A percentile compares a stretch with the other conserved stretches of the same genome.
Evolutionary conservation across 1,284 basidiomycete genomes (phyloP).

Genomic region (Leccinum ponderosum): DNA sequence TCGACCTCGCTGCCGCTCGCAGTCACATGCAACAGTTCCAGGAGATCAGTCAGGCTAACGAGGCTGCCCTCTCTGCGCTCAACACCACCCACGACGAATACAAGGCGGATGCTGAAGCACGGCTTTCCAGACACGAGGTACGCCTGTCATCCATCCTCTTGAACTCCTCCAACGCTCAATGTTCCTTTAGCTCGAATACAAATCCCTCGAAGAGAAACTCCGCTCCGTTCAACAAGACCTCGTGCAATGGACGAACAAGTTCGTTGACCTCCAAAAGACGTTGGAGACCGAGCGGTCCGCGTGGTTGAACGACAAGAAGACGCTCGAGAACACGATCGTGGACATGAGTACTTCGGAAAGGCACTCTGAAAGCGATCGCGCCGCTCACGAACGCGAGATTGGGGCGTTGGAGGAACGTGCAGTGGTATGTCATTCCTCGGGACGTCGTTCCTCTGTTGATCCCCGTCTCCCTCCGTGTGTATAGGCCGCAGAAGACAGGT

Average conservation of each 20-base stretch:
- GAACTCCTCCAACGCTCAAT: constrained; percentile 4
- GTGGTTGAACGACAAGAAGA: constrained; percentile 79
- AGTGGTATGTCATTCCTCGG: constrained; percentile 44
- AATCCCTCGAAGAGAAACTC: constrained; percentile 64
- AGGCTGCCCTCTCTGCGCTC: constrained; percentile 70
- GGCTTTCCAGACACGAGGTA: constrained; percentile 68
- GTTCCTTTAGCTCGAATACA: constrained; percentile 59
- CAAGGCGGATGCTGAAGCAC: constrained; percentile 65
- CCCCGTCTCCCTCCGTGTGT: no score
- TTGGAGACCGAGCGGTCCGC: constrained; percentile 66
- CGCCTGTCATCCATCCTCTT: constrained; percentile 13
- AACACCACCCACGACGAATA: constrained; percentile 79
- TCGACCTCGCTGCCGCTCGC: constrained; percentile 69
- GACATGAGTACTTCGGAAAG: constrained; percentile 73
- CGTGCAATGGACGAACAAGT: constrained; percentile 47
- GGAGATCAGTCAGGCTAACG: constrained; percentile 80
- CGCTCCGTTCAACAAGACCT: constrained; percentile 59
- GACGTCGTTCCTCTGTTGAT: neutral
- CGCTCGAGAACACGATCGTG: constrained; percentile 74
- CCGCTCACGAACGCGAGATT: constrained; percentile 62
- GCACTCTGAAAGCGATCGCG: constrained; percentile 61
- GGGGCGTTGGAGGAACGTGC: constrained; percentile 67
- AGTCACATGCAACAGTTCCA: constrained; percentile 82
- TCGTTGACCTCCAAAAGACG: constrained; percentile 60
- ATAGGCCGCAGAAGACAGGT: constrained; percentile 79